phyloP scores from a whole-genome alignment of 129 eudicot species.

The Silybum marianum region DNA sequence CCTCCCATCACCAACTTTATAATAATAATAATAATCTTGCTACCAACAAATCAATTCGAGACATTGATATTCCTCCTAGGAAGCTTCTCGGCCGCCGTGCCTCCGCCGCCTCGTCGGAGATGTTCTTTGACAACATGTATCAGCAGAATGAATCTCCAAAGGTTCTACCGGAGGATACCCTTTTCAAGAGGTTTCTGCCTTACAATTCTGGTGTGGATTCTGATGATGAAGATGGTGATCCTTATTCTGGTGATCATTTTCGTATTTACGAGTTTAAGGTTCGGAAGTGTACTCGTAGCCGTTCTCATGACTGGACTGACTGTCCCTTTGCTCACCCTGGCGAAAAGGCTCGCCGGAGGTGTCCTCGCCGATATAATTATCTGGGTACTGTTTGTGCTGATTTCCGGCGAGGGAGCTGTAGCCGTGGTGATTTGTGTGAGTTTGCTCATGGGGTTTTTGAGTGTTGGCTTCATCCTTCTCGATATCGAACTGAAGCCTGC shows the following conservation, averaged over 20 bases:
- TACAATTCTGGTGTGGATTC: slow-evolving; percentile 30
- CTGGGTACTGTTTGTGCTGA: slow-evolving; percentile 40
- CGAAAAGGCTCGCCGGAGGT: slow-evolving; percentile 48
- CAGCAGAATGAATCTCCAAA: slow-evolving; percentile 31
- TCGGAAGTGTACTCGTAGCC: slow-evolving; percentile 34
- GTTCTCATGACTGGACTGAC: slow-evolving; percentile 46
- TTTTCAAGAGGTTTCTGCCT: slow-evolving; percentile 24
- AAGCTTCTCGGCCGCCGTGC: slow-evolving; percentile 70
- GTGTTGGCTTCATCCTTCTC: slow-evolving; percentile 48
- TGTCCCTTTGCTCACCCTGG: slow-evolving; percentile 45
- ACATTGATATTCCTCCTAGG: slow-evolving; percentile 79
- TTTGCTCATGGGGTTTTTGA: slow-evolving; percentile 50
- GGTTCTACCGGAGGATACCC: slow-evolving; percentile 22
- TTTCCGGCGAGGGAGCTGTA: slow-evolving; percentile 39
- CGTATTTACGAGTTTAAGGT: slow-evolving; percentile 43
- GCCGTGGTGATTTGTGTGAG: slow-evolving; percentile 44
- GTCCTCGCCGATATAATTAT: slow-evolving; percentile 35
- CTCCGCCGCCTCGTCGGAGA: slow-evolving; percentile 26
- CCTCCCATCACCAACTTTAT: slow-evolving; percentile 42
- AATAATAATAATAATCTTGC: slow-evolving; percentile 14
- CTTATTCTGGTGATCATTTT: slow-evolving; percentile 31
- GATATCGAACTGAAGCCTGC: slow-evolving; percentile 43
- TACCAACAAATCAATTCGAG: slow-evolving; percentile 50
- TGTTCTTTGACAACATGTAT: slow-evolving; percentile 19
- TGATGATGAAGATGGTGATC: slow-evolving; percentile 30